Evolutionary conservation across 148 eudicot species (phyloP), one percentile per base, ranked within the genome.

Genomic region (Cornus controversa): DNA sequence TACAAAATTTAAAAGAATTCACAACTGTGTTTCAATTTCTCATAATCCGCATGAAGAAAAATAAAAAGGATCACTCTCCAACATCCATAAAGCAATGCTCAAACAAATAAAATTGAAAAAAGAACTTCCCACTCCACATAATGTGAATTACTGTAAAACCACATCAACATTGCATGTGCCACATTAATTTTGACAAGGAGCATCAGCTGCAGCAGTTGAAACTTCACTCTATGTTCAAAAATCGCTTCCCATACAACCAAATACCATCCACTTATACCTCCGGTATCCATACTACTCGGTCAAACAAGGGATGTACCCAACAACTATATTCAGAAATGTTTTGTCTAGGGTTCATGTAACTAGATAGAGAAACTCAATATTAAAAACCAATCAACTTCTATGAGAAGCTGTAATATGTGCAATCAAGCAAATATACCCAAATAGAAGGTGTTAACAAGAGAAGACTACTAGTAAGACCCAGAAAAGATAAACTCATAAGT

Each of bases 401-500:
- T 2, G 15, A 66, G 47, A 8, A 40, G 28, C 10, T 28, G 13
- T 10, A 28, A 47, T 47, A 66, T 29, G 13, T 25, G 15, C 36
- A 42, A 65, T 40, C 70, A 36, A 14, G 31, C 68, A 63, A 73
- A 34, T 37, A 37, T 37, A 37, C 31, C 54, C 54, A 63, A 40
- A 63, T 22, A 64, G 25, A 16, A 28, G 60, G 25, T 6, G 62
- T 26, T 45, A 62, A 40, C 18, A 16, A 45, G 25, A 58, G 23
- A 67, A 57, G 23, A 1, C 57, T 54, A 34, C 7, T 47, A 25
- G 11, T 10, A 24, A 45, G 69, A 74, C 25, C 47, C 37, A 63
- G 20, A 13, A 66, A 14, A 58, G 42, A 60, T 58, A 42, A 82
- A 69, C 34, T 63, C 47, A 25, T 14, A 82, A 69, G 26, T 63